phyloP scores from a whole-genome alignment of 305 asterid species.

The Solanum chacoense region DNA sequence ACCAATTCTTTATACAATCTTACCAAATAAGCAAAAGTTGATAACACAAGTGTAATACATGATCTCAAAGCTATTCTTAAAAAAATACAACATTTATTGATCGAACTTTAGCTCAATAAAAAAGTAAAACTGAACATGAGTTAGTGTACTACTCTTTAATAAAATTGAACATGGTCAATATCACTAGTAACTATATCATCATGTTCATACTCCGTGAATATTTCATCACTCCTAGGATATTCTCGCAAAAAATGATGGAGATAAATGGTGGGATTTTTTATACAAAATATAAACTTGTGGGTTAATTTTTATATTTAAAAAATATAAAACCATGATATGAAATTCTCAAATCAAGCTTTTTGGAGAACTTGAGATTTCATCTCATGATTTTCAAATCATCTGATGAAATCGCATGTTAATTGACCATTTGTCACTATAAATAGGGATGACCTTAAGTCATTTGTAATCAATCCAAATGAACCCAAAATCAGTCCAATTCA shows the following conservation, averaged over 20 bases:
- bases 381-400: no score
- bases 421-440: neutral
- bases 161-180: neutral
- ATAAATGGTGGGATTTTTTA: neutral
- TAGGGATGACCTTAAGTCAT: neutral
- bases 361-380: neutral
- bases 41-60: neutral
- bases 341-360: neutral
- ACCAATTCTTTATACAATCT: neutral
- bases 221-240: neutral
- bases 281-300: neutral
- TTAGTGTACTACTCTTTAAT: neutral
- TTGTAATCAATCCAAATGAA: neutral
- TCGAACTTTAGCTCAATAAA: neutral
- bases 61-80: neutral
- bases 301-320: no score
- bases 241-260: neutral
- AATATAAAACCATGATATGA: neutral
- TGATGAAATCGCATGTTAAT: neutral
- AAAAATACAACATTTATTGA: neutral
- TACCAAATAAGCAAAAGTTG: neutral
- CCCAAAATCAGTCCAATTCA: neutral
- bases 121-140: neutral
- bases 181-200: neutral
- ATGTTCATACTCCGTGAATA: neutral